A percentile compares a stretch with the other conserved stretches of the same genome.
Evolutionary conservation across 257 asterid genomes (phyloP).

Genomic region (Ehretia macrophylla): DNA sequence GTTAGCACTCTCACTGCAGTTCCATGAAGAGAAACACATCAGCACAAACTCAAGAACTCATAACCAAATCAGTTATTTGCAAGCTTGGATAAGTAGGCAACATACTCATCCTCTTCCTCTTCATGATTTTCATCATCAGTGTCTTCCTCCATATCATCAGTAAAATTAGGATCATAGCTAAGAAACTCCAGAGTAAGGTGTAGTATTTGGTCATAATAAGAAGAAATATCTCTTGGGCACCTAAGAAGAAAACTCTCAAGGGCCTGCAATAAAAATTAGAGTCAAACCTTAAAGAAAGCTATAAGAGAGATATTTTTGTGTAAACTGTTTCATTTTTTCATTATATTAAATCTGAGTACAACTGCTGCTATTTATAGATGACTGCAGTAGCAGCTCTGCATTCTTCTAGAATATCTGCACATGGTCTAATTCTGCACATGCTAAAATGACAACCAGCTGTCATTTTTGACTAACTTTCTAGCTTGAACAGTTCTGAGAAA

Average conservation of each 20-base stretch:
- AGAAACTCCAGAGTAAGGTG: constrained; percentile 80
- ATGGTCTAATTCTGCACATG: no score
- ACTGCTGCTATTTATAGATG: no score
- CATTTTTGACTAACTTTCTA: no score
- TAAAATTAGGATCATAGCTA: constrained; percentile 97
- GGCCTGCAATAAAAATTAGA: constrained; percentile 50
- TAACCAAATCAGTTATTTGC: constrained; percentile 12
- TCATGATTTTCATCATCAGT: constrained; percentile 76
- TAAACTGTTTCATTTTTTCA: no score
- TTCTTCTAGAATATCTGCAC: no score
- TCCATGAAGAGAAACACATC: constrained; percentile 19
- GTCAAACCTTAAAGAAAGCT: no score
- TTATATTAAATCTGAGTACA: no score
- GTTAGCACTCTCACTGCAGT: constrained; percentile 86
- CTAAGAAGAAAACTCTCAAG: constrained; percentile 89
- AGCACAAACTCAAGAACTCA: constrained; percentile 18
- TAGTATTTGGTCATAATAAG: constrained; percentile 74
- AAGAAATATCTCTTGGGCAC: constrained; percentile 91
- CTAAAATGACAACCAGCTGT: no score
- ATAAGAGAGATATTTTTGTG: no score
- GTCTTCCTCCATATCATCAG: constrained; percentile 99
- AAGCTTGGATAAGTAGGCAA: constrained; percentile 6
- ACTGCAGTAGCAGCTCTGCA: no score
- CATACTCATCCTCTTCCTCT: constrained; percentile 98
- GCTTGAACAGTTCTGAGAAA: no score